Conservation (phyloP, 495 filamentous ascomycete genomes). For the Aspergillus conjunctus region DNA sequence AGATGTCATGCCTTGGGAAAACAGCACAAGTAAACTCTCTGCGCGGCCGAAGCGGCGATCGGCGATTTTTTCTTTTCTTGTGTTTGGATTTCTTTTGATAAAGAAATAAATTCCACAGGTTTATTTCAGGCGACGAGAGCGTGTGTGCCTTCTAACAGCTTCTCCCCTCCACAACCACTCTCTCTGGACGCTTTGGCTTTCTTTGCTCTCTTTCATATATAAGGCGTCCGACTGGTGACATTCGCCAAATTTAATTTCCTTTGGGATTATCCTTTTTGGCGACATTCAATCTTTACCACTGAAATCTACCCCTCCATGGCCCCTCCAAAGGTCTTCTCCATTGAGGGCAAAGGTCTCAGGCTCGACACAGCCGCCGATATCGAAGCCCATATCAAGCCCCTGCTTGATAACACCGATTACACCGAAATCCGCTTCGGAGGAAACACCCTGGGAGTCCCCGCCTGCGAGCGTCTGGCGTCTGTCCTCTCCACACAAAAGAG, state of each 20-base stretch:
- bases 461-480: constrained; percentile 78
- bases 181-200: constrained; percentile 5
- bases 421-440: constrained; percentile 83
- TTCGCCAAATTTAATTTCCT: constrained; percentile 1
- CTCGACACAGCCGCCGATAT: constrained; percentile 85
- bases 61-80: constrained; percentile 8
- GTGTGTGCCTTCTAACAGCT: constrained; percentile 3
- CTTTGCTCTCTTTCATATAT: constrained; percentile 5
- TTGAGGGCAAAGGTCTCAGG: constrained; percentile 88
- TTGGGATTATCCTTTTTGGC: constrained; percentile 2
- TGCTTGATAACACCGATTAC: constrained; percentile 70
- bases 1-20: constrained; percentile 16
- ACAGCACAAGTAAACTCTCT: constrained; percentile 27
- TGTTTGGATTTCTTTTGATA: constrained; percentile 3
- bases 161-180: background rate
- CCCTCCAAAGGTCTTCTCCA: constrained; percentile 76
- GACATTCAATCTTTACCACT: constrained; percentile 20
- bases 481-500: constrained; percentile 78
- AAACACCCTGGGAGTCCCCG: constrained; percentile 89
- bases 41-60: constrained; percentile 24
- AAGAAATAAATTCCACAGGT: background rate
- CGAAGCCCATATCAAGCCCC: constrained; percentile 75
- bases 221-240: background rate
- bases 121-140: background rate
- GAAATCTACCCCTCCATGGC: constrained; percentile 52